phyloP scores from a whole-genome alignment of 2,329 filamentous ascomycete genomes.

The Stemphylium beticola region DNA sequence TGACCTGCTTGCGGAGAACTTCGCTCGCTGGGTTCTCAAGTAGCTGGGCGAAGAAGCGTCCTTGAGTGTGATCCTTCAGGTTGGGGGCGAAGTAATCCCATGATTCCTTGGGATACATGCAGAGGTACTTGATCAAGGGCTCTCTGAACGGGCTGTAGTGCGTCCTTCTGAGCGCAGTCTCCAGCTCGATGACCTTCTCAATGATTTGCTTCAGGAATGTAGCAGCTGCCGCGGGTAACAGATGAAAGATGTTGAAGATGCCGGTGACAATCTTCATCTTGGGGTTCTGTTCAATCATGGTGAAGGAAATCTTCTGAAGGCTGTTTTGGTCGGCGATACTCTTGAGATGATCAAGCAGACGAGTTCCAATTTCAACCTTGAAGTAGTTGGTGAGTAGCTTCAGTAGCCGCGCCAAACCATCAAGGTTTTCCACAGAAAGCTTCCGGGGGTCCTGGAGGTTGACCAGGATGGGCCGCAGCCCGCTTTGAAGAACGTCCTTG shows the following conservation, averaged over 20 bases:
- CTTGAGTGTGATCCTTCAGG: conserved; percentile 84
- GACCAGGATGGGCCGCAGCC: conserved; percentile 91
- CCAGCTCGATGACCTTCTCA: conserved; percentile 86
- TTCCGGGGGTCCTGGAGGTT: conserved; percentile 94
- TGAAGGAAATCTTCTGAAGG: conserved; percentile 91
- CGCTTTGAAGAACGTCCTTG: conserved; percentile 93
- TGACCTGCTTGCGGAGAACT: conserved; percentile 75
- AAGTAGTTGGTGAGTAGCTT: conserved; percentile 97
- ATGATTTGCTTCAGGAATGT: conserved; percentile 90
- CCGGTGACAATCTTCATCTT: conserved; percentile 95
- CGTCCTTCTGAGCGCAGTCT: conserved; percentile 83
- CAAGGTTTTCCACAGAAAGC: conserved; percentile 84
- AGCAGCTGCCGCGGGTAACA: conserved; percentile 88
- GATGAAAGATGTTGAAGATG: conserved; percentile 95
- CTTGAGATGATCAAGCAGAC: conserved; percentile 93
- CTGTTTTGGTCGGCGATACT: conserved; percentile 80
- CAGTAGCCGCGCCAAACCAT: conserved; percentile 86
- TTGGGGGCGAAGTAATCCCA: conserved; percentile 81
- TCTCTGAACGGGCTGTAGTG: conserved; percentile 89
- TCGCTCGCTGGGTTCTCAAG: conserved; percentile 77
- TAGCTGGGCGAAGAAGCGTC: conserved; percentile 88
- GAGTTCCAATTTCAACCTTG: conserved; percentile 94
- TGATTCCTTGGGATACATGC: conserved; percentile 87
- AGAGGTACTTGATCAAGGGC: conserved; percentile 90
- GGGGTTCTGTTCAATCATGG: conserved; percentile 87